Base-by-base conservation (phyloP, 805 yeast species). In the Yamadazyma scolyti region DNA sequence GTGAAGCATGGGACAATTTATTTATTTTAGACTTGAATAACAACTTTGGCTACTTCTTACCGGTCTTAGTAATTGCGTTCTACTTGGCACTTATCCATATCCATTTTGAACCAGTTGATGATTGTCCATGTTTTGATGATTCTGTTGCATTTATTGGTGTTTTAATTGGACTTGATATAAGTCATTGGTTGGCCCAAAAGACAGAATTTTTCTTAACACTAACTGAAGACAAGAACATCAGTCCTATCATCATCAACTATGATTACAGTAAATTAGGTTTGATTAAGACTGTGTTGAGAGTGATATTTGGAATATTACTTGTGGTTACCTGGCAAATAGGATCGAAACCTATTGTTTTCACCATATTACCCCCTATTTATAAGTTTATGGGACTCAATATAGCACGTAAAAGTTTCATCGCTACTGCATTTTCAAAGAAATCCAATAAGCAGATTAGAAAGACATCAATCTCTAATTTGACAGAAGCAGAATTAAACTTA, bases 91-190 rank as follows among this genome's bases (percentile, higher is more conserved):
- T 82, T 20, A 71, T 89, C 14, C 78, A 82, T 45, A 56, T 68
- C 24, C 95, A 88, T 57, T 83, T 88, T 0, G 76, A 73, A 36
- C 97, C 97, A 2, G 78, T 83, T 13, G 98, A 93, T 46, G 82
- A 80, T 43, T 90, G 98, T 51, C 98, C 98, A 1, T 93, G 98
- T 54, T 90, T 82, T 50, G 96, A 89, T 49, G 98, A 90, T 53
- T 77, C 88, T 12, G 95, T 90, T 18, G 95, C 97, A 4, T 90
- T 90, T 47, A 63, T 89, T 31, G 96, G 96, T 3, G 97, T 89
- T 25, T 65, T 88, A 10, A 61, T 78, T 25, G 98, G 98, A 0
- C 46, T 82, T 5, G 93, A 83, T 39, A 41, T 82, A 16, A 68
- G 79, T 12, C 75, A 73, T 44, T 78, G 82, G 77, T 38, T 56